Evolutionary conservation across 331 rosid species (phyloP).

Genomic region (Quercus lobata): DNA sequence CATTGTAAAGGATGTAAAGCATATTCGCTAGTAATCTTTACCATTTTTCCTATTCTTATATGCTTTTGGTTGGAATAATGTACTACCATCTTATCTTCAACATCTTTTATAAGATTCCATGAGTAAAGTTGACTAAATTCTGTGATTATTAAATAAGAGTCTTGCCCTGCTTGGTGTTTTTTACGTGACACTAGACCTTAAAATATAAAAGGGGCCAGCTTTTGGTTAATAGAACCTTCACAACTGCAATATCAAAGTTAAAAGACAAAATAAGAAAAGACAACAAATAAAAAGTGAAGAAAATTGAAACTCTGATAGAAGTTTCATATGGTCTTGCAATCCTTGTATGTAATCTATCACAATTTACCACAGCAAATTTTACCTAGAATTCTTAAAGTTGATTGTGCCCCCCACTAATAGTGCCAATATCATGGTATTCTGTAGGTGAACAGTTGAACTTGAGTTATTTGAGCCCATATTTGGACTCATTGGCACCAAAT

Average conservation of each 20-base stretch:
- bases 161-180: neutral
- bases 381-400: too few species aligned
- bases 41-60: neutral
- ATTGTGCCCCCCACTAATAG: too few species aligned
- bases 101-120: neutral
- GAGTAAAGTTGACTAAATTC: neutral
- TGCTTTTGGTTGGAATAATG: neutral
- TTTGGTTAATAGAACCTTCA: neutral
- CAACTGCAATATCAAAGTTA: neutral
- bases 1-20: neutral
- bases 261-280: neutral
- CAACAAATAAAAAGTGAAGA: neutral
- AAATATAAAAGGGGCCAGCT: too few species aligned
- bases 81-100: neutral
- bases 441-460: neutral
- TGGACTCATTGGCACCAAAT: neutral
- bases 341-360: neutral
- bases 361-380: neutral
- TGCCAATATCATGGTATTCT: too few species aligned
- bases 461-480: conserved; percentile 5
- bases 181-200: neutral
- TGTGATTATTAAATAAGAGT: neutral
- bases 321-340: neutral
- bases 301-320: neutral
- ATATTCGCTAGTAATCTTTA: neutral